phyloP scores from a whole-genome alignment of 306 rosid genomes.

The Medicago arabica region DNA sequence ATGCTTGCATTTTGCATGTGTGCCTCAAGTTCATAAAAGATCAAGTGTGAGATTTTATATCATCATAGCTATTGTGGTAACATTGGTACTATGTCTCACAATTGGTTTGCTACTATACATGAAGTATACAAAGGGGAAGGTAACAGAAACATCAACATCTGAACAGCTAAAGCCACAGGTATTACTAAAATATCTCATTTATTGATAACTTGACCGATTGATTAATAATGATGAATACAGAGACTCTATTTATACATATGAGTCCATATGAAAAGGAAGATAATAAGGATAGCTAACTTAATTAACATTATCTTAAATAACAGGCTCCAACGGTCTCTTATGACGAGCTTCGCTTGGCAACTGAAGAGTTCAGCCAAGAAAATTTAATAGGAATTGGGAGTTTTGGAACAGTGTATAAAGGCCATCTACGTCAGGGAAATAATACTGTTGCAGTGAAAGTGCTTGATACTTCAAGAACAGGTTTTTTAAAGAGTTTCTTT shows the following conservation, averaged over 20 bases:
- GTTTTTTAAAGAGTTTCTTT: slow-evolving; percentile 67
- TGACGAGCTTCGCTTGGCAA: slow-evolving; percentile 67
- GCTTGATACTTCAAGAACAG: slow-evolving; percentile 52
- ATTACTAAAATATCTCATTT: background rate
- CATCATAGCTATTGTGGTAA: slow-evolving; percentile 29
- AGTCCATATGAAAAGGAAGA: background rate
- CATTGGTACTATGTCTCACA: slow-evolving; percentile 44
- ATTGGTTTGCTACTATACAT: slow-evolving; percentile 46
- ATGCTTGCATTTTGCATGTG: slow-evolving; percentile 52
- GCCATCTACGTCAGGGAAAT: slow-evolving; percentile 51
- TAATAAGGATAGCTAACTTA: background rate
- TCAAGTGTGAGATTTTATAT: slow-evolving; percentile 35
- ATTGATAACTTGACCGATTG: background rate
- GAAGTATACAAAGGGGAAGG: slow-evolving; percentile 41
- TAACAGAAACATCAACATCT: slow-evolving; percentile 13
- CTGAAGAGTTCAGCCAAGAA: slow-evolving; percentile 56
- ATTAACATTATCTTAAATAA: background rate
- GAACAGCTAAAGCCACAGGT: slow-evolving; percentile 34
- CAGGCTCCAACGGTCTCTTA: slow-evolving; percentile 60
- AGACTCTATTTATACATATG: background rate
- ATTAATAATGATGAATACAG: background rate
- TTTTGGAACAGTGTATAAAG: slow-evolving; percentile 74
- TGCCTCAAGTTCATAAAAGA: slow-evolving; percentile 31
- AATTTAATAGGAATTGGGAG: slow-evolving; percentile 66
- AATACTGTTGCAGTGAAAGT: slow-evolving; percentile 71